Evolutionary conservation across 768 basidiomycete genomes (phyloP).

Genomic region (Suillus subalutaceus): DNA sequence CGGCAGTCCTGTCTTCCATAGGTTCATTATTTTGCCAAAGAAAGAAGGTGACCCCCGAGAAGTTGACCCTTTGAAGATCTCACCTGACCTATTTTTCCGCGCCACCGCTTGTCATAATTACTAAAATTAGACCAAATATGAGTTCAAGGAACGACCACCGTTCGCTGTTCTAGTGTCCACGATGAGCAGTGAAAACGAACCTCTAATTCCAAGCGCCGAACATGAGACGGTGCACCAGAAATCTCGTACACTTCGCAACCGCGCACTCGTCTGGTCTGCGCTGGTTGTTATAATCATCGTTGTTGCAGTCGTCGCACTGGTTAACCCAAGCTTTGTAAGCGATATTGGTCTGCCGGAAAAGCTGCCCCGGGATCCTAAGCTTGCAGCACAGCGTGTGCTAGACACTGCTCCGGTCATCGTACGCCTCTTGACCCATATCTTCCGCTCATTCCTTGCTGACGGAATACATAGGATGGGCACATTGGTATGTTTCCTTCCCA

Average conservation of each 20-base stretch:
- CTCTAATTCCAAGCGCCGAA: slow-evolving; percentile 26
- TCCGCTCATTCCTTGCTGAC: slow-evolving; percentile 2
- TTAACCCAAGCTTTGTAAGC: slow-evolving; percentile 44
- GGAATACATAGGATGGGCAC: slow-evolving; percentile 58
- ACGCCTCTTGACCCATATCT: slow-evolving; percentile 25
- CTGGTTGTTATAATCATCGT: slow-evolving; percentile 47
- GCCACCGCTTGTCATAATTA: no score
- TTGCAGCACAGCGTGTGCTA: slow-evolving; percentile 61
- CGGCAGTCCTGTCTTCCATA: no score
- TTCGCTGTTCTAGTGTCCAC: background rate
- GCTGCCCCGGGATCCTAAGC: slow-evolving; percentile 59
- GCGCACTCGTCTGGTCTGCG: slow-evolving; percentile 48
- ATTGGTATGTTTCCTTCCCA: slow-evolving; percentile 47
- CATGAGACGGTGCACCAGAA: slow-evolving; percentile 20
- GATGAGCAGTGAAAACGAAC: slow-evolving; percentile 32
- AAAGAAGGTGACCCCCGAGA: no score
- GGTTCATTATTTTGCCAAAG: no score
- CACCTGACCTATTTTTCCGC: no score
- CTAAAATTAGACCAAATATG: background rate
- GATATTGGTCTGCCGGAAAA: slow-evolving; percentile 44
- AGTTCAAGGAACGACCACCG: background rate
- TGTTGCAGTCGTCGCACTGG: slow-evolving; percentile 47
- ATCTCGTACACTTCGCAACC: slow-evolving; percentile 30
- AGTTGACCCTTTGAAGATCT: no score
- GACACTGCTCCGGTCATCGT: slow-evolving; percentile 72